phyloP scores from a whole-genome alignment of 1,139 yeast species.

The Blastobotrys capitulatus region DNA sequence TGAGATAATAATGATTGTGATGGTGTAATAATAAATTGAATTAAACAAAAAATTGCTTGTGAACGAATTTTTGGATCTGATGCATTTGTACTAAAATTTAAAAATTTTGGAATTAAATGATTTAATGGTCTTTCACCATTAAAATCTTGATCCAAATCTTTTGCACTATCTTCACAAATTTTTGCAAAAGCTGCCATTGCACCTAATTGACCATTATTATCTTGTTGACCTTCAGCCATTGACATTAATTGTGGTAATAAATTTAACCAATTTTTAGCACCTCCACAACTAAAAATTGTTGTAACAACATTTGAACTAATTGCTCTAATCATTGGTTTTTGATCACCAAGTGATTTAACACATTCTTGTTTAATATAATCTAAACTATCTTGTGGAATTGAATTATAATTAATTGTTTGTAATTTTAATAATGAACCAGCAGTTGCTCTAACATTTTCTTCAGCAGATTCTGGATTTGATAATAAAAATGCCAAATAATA shows the following conservation, averaged over 20 bases:
- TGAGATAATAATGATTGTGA: conserved; percentile 59
- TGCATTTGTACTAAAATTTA: conserved; percentile 39
- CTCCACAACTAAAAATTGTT: conserved; percentile 67
- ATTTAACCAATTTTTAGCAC: conserved; percentile 70
- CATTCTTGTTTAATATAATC: conserved; percentile 58
- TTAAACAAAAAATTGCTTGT: conserved; percentile 64
- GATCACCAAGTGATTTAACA: conserved; percentile 60
- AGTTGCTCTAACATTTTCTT: conserved; percentile 69
- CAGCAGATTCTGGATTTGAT: conserved; percentile 41
- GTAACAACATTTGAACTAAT: conserved; percentile 91
- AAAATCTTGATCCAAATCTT: conserved; percentile 52
- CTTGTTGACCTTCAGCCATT: conserved; percentile 42
- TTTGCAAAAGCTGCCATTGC: conserved; percentile 80
- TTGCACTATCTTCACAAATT: conserved; percentile 79
- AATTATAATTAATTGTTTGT: conserved; percentile 40
- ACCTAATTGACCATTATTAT: conserved; percentile 51
- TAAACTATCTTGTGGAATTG: conserved; percentile 35
- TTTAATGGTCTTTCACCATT: conserved; percentile 66
- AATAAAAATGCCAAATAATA: conserved; percentile 72
- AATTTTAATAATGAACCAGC: conserved; percentile 86
- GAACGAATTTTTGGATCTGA: conserved; percentile 51
- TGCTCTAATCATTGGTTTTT: conserved; percentile 62
- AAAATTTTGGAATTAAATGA: conserved; percentile 58
- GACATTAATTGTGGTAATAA: conserved; percentile 62
- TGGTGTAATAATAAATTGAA: conserved; percentile 66